A percentile compares a stretch with the other conserved stretches of the same genome.
Evolutionary conservation across 176 grass and related monocot species (phyloP).

Genomic region (Zoysia pacifica): DNA sequence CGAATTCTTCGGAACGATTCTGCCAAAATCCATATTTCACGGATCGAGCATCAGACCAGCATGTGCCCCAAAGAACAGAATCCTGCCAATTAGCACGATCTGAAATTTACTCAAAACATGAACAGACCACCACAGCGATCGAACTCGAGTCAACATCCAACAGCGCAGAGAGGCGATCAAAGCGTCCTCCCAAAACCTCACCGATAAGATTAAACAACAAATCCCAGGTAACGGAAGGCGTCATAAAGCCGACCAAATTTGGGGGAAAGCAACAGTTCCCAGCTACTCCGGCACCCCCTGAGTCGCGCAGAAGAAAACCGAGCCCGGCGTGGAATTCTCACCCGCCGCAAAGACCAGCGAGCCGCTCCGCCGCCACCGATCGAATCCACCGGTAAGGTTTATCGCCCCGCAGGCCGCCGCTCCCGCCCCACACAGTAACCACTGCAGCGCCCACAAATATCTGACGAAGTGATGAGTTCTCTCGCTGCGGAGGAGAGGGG

Average conservation of each 20-base stretch:
- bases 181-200: neutral
- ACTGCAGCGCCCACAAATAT: conserved; percentile 32
- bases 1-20: neutral
- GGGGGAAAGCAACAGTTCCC: conserved; percentile 20
- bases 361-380: conserved; percentile 1
- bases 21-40: neutral
- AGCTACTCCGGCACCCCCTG: neutral
- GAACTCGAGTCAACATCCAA: neutral
- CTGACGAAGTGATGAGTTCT: conserved; percentile 21
- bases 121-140: neutral
- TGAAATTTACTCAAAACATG: neutral
- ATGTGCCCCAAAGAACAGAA: conserved; percentile 4
- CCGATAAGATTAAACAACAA: neutral
- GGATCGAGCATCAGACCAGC: conserved; percentile 19
- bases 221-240: neutral
- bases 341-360: conserved; percentile 7
- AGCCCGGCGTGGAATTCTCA: conserved; percentile 36
- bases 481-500: neutral
- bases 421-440: neutral
- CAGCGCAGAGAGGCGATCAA: neutral
- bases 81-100: neutral
- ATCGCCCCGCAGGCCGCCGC: neutral
- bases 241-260: neutral
- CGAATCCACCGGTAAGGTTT: conserved; percentile 4
- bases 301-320: neutral